Percentiles rank a stretch among this genome's conserved stretches.
Conservation (phyloP, 2,329 filamentous ascomycete species). For the Penicillium sp. region DNA sequence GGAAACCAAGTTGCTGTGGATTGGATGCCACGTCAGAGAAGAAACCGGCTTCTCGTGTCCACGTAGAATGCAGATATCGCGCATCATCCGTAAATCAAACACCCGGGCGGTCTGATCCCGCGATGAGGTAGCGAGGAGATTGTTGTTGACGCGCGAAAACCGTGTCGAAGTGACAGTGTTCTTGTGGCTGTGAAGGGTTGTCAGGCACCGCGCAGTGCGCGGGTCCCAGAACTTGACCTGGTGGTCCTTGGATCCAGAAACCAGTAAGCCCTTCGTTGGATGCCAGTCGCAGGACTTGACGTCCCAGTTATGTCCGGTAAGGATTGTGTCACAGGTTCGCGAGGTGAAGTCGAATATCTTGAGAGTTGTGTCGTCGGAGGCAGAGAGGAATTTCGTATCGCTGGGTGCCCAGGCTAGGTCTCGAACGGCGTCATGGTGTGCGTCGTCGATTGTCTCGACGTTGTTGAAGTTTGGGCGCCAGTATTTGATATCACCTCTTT, state of each 20-base stretch:
- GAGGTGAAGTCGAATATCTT: constrained; percentile 96
- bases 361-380: constrained; percentile 86
- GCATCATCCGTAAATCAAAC: constrained; percentile 97
- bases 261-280: constrained; percentile 86
- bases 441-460: constrained; percentile 81
- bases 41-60: constrained; percentile 97
- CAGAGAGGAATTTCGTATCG: constrained; percentile 93
- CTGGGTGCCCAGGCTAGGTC: constrained; percentile 92
- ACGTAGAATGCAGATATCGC: constrained; percentile 87
- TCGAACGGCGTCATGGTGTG: constrained; percentile 83
- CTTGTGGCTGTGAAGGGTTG: constrained; percentile 93
- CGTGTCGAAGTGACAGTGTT: constrained; percentile 91
- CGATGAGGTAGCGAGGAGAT: constrained; percentile 85
- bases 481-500: constrained; percentile 94
- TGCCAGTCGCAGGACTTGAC: constrained; percentile 98
- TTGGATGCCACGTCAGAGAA: constrained; percentile 87
- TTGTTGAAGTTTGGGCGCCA: constrained; percentile 99
- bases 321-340: constrained; percentile 74
- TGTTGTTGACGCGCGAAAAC: constrained; percentile 81
- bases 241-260: constrained; percentile 96
- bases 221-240: constrained; percentile 98
- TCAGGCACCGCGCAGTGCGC: constrained; percentile 82
- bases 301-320: constrained; percentile 97
- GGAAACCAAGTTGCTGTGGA: constrained; percentile 83
- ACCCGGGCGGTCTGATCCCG: constrained; percentile 89